Conservation (phyloP, 2,329 filamentous ascomycete genomes). For the Colletotrichum sp. region DNA sequence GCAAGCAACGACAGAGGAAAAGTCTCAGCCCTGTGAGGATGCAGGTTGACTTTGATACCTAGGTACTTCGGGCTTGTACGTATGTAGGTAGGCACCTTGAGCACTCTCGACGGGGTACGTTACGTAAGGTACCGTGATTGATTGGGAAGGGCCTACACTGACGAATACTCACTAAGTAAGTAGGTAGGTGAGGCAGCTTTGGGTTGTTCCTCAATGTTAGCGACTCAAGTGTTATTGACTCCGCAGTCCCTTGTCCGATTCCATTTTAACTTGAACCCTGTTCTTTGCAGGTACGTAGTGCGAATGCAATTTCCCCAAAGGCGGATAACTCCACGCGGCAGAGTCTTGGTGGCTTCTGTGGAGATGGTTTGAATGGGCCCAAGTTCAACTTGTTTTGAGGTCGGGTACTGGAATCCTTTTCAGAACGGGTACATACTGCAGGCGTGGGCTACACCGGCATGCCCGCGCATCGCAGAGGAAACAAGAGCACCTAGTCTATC, state of each 20-base stretch:
- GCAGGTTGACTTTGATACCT: background rate
- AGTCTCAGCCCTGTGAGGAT: background rate
- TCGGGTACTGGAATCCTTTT: background rate
- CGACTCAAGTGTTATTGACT: background rate
- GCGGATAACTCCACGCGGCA: background rate
- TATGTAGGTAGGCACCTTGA: background rate
- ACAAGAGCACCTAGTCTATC: background rate
- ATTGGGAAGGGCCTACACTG: background rate
- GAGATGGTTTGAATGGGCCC: background rate
- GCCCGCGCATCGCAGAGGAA: background rate
- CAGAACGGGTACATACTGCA: background rate
- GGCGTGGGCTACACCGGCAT: background rate
- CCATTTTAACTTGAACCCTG: background rate
- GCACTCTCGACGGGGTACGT: background rate
- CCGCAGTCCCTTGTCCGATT: too few relatives aligned
- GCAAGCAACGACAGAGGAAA: background rate
- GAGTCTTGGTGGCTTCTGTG: background rate
- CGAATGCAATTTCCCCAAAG: background rate
- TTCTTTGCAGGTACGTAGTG: background rate
- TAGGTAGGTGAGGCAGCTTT: background rate
- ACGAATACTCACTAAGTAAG: too few relatives aligned
- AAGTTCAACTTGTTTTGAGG: background rate
- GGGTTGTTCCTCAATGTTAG: background rate
- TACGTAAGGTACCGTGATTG: background rate
- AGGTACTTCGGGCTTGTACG: background rate